Evolutionary conservation across 2,329 filamentous ascomycete species (phyloP).

Genomic region (Fusarium torreyae): DNA sequence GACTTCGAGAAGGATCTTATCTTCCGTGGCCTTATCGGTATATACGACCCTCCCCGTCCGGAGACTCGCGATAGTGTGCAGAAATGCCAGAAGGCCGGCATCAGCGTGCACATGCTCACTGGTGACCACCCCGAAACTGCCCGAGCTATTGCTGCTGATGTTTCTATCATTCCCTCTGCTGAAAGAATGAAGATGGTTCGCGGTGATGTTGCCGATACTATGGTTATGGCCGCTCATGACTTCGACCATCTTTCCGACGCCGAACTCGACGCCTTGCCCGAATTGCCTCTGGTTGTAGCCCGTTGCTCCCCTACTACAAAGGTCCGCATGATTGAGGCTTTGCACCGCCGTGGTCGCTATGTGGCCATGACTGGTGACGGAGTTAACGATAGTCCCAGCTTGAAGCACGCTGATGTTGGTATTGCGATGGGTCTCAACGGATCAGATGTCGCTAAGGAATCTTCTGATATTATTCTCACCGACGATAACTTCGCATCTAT

Average conservation of each 20-base stretch:
- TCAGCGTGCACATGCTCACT: conserved; percentile 76
- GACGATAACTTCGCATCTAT: conserved; percentile 75
- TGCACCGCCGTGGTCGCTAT: conserved; percentile 74
- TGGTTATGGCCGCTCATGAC: conserved; percentile 74
- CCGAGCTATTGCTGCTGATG: conserved; percentile 71
- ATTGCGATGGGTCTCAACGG: conserved; percentile 78
- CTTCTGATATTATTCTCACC: conserved; percentile 75
- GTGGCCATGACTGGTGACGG: conserved; percentile 80
- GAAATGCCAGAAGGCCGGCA: conserved; percentile 71
- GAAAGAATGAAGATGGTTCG: conserved; percentile 57
- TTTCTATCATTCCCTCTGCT: conserved; percentile 69
- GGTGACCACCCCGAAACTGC: conserved; percentile 75
- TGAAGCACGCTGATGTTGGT: conserved; percentile 77
- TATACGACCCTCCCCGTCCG: conserved; percentile 77
- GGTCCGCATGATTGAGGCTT: conserved; percentile 81
- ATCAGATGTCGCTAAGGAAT: conserved; percentile 79
- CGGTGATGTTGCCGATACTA: conserved; percentile 66
- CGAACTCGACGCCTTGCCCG: conserved; percentile 73
- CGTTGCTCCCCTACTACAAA: conserved; percentile 81
- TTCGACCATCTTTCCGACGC: conserved; percentile 75
- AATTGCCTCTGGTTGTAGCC: conserved; percentile 77
- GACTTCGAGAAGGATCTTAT: conserved; percentile 68
- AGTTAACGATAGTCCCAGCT: conserved; percentile 78
- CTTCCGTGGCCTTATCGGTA: conserved; percentile 76
- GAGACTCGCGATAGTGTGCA: conserved; percentile 70